Base-by-base conservation (phyloP, 371 early-diverging fungal species). In the Apophysomyces trapeziformis region DNA sequence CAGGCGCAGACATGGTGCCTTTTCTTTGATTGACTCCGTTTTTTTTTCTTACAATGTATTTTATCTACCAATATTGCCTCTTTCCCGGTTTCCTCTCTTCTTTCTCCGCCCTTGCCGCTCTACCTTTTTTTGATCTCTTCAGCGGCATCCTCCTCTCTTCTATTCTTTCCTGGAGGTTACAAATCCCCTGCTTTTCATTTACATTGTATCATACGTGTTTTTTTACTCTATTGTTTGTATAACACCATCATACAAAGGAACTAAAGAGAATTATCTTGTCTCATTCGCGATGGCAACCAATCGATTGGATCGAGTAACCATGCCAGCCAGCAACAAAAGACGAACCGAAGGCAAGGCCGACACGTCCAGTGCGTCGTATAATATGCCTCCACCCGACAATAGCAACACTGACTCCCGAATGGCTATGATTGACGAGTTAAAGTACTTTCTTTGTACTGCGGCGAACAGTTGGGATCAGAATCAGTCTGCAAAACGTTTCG, bases 361-460 rank as follows among this genome's bases (percentile, higher is more conserved):
- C 37, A 41, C 65, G 13, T n/a, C 60, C n/a, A 45, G 50, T 26
- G 50, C 60, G 26, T 37, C 38, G 8, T 57, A 39, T 36, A 61
- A 65, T 36, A 64, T 67, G 64, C 68, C 73, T 37, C 45, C 45
- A 37, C 80, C 76, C 1, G 71, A 74, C 6, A 64, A 77, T 32
- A 59, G 57, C 9, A 75, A 77, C 35, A 68, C 60, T 9, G 46
- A 44, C 0, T 65, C 62, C 44, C 74, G 84, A 56, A 64, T 82
- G 67, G 69, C 59, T 7, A 73, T 78, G 63, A 83, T 89, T 60
- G 87, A 86, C 58, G 75, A 85, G 32, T 72, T 89, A 38, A 85
- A 85, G 68, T 73, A 74, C 13, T 90, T 89, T 67, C 69, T 90
- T 54, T 74, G 79, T 8, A 88, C 84, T 8, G 90, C 90, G 12